A percentile compares a stretch with the other conserved stretches of the same genome.
These are phyloP conservation scores for Wallacemonas rigidus DNA, from an alignment of 208 protist species.

Conservation along the genomic window DNA sequence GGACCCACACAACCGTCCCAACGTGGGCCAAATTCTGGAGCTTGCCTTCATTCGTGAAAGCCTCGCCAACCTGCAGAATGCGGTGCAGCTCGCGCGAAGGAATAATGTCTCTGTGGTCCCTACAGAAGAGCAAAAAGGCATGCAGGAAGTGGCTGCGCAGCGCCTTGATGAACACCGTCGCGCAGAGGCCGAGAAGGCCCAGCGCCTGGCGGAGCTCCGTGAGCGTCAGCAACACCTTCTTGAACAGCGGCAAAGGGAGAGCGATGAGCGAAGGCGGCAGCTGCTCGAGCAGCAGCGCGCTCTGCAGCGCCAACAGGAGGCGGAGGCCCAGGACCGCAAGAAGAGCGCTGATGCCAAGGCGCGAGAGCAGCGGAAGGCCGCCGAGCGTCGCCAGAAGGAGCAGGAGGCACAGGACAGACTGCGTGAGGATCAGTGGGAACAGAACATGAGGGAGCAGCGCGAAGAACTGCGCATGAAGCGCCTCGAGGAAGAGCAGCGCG, in stretches of 20 bases:
- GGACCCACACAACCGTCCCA: constrained; percentile 76
- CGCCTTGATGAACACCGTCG: constrained; percentile 53
- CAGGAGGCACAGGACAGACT: constrained; percentile 47
- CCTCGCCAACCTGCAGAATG: constrained; percentile 59
- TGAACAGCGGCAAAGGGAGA: constrained; percentile 57
- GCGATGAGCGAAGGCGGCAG: constrained; percentile 48
- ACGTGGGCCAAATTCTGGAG: constrained; percentile 78
- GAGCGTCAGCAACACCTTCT: constrained; percentile 47
- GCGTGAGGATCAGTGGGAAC: constrained; percentile 79
- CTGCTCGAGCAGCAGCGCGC: constrained; percentile 50
- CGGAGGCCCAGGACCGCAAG: constrained; percentile 43
- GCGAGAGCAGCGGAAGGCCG: constrained; percentile 57
- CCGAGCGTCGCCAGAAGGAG: constrained; percentile 47
- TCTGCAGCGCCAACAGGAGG: constrained; percentile 55
- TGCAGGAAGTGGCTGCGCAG: constrained; percentile 41
- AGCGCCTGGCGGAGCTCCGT: constrained; percentile 36
- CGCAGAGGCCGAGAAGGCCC: constrained; percentile 55
- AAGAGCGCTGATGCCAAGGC: constrained; percentile 68
- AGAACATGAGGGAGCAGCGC: constrained; percentile 57
- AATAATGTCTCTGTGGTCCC: constrained; percentile 46
- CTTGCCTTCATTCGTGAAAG: constrained; percentile 79
- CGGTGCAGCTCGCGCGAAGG: constrained; percentile 56
- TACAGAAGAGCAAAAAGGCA: constrained; percentile 39
- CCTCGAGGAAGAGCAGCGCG: constrained; percentile 25
- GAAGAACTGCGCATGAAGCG: constrained; percentile 33